Evolutionary conservation across 2,329 filamentous ascomycete genomes (phyloP).

Genomic region (Corinectria fuckeliana): DNA sequence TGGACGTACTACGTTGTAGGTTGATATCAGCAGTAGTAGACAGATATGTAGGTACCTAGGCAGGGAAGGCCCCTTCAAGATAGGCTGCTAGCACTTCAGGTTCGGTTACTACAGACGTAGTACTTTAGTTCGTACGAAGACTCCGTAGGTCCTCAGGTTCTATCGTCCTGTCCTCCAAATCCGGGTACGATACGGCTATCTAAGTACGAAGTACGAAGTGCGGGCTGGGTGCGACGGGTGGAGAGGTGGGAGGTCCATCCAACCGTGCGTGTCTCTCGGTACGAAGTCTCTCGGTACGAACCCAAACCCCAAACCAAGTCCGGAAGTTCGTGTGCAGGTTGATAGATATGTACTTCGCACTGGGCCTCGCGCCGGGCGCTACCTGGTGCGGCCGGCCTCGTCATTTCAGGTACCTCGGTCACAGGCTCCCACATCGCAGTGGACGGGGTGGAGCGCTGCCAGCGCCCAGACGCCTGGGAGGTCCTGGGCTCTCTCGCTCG

Average conservation of each 20-base stretch:
- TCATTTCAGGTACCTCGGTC: slow-evolving; percentile 8
- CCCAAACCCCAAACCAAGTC: not conserved
- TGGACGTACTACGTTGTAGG: no score
- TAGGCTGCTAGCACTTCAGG: no score
- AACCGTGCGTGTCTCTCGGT: slow-evolving; percentile 20
- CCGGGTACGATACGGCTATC: no score
- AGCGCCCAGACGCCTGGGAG: slow-evolving; percentile 28
- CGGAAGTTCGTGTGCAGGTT: not conserved
- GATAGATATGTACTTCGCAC: slow-evolving; percentile 11
- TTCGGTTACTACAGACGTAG: no score
- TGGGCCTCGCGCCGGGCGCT: not conserved
- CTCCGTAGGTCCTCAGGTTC: no score
- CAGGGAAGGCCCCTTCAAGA: not conserved
- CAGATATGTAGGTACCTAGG: not conserved
- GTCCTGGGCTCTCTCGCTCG: slow-evolving; percentile 26
- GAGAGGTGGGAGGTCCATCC: not conserved
- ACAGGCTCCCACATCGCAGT: slow-evolving; percentile 1
- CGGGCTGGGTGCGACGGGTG: not conserved
- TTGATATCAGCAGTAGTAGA: no score
- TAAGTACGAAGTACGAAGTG: no score
- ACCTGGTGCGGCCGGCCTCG: slow-evolving; percentile 4
- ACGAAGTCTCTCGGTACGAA: no score
- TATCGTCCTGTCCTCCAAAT: no score
- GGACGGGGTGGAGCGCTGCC: slow-evolving; percentile 17
- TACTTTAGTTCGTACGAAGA: no score